A percentile compares a stretch with the other conserved stretches of the same genome.
Conservation (phyloP, 2,329 filamentous ascomycete genomes). For the Phoma sp. region DNA sequence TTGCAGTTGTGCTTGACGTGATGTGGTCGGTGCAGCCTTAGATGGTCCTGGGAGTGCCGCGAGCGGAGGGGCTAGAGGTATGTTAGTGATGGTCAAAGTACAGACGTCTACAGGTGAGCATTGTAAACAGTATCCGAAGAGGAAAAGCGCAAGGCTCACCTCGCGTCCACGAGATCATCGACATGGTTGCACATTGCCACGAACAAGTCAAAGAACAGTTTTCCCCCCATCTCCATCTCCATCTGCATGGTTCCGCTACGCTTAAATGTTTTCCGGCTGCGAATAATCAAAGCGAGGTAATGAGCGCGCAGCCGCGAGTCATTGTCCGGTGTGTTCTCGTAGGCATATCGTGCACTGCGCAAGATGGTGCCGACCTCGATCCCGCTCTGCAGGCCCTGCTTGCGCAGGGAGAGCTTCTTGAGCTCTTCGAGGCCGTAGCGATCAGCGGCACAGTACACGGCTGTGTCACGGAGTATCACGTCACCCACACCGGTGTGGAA, state of each 20-base stretch:
- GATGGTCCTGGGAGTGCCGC: slow-evolving; percentile 38
- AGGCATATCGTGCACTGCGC: slow-evolving; percentile 91
- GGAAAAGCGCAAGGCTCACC: slow-evolving; percentile 50
- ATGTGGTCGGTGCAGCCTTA: slow-evolving; percentile 24
- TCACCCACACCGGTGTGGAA: slow-evolving; percentile 76
- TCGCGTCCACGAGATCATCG: slow-evolving; percentile 90
- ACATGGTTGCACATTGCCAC: slow-evolving; percentile 98
- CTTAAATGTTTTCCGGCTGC: slow-evolving; percentile 97
- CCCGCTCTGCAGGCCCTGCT: slow-evolving; percentile 91
- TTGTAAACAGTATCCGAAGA: slow-evolving; percentile 1
- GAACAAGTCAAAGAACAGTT: slow-evolving; percentile 98
- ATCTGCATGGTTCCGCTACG: slow-evolving; percentile 97
- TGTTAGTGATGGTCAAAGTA: slow-evolving; percentile 25
- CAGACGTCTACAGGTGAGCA: not conserved
- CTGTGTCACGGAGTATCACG: slow-evolving; percentile 86
- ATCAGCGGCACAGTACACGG: slow-evolving; percentile 91
- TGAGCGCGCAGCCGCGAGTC: slow-evolving; percentile 93
- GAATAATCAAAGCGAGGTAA: slow-evolving; percentile 96
- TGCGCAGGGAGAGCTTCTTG: slow-evolving; percentile 87
- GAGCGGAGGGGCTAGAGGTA: slow-evolving; percentile 21
- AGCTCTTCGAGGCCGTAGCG: slow-evolving; percentile 90
- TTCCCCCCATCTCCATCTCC: slow-evolving; percentile 94
- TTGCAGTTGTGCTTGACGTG: slow-evolving; percentile 23
- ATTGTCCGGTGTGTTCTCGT: slow-evolving; percentile 90
- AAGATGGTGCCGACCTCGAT: slow-evolving; percentile 93